Evolutionary conservation across 2,329 filamentous ascomycete species (phyloP).

Genomic region (Nothophaeocryptopus gaeumannii): DNA sequence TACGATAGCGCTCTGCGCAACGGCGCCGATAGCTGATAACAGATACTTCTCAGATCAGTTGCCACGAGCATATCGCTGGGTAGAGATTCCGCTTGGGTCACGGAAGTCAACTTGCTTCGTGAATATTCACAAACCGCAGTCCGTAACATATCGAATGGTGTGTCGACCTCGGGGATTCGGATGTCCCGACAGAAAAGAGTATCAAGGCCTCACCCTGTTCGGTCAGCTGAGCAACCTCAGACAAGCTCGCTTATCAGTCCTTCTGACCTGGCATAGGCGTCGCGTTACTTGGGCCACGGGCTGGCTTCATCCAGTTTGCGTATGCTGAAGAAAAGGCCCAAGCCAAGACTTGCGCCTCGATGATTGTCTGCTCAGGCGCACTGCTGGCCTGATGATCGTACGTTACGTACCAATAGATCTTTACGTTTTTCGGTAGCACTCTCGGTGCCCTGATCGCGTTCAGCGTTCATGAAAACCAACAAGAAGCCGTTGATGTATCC

Average conservation of each 20-base stretch:
- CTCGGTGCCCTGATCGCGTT: neutral
- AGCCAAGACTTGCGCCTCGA: conserved; percentile 6
- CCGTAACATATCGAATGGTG: too few species aligned
- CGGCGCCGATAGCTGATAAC: too few species aligned
- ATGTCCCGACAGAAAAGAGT: conserved; percentile 19
- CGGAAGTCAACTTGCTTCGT: neutral
- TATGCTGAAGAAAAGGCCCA: conserved; percentile 32
- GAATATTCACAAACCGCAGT: neutral
- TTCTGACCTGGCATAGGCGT: conserved; percentile 49
- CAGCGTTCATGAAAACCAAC: neutral
- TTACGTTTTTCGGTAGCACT: neutral
- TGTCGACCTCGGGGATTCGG: neutral
- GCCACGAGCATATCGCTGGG: neutral
- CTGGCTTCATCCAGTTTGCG: conserved; percentile 49
- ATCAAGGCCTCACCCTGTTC: conserved; percentile 45
- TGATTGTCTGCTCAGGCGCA: neutral
- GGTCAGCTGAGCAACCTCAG: conserved; percentile 52
- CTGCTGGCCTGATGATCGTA: neutral
- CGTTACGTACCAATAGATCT: conserved; percentile 1
- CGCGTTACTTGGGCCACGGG: conserved; percentile 51
- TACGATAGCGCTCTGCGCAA: too few species aligned
- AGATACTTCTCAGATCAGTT: too few species aligned
- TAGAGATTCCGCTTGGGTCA: neutral
- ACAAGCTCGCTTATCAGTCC: conserved; percentile 48
- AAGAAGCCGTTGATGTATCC: neutral